Percentiles rank a stretch among this genome's conserved stretches.
phyloP scores from a whole-genome alignment of 2,329 filamentous ascomycete species.

The Coniochaeta sp. region DNA sequence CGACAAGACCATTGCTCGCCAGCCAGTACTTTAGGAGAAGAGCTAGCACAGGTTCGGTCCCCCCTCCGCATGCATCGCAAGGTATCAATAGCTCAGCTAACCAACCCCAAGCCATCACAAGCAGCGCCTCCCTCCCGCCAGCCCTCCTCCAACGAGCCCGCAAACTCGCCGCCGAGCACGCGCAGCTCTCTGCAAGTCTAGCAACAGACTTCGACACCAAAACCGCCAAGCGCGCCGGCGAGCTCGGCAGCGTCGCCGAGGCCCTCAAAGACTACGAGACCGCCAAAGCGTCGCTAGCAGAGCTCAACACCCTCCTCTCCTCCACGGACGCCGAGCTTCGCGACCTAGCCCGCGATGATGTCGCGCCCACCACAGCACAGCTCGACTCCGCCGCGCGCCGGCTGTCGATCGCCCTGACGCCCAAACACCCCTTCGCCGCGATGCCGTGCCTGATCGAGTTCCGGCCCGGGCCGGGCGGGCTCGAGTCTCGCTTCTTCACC shows the following conservation, averaged over 20 bases:
- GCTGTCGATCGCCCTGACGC: slow-evolving; percentile 72
- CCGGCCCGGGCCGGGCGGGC: slow-evolving; percentile 82
- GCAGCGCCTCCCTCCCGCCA: slow-evolving; percentile 33
- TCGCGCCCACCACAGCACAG: slow-evolving; percentile 54
- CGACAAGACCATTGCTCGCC: slow-evolving; percentile 17
- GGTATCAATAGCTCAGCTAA: slow-evolving; percentile 3
- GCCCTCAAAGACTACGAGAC: slow-evolving; percentile 53
- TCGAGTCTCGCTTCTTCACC: slow-evolving; percentile 86
- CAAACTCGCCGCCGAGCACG: slow-evolving; percentile 49
- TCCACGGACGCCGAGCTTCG: slow-evolving; percentile 62
- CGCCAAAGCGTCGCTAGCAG: slow-evolving; percentile 42
- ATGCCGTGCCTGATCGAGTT: slow-evolving; percentile 90
- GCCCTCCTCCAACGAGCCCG: slow-evolving; percentile 54
- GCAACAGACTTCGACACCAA: slow-evolving; percentile 45
- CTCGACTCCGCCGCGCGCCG: slow-evolving; percentile 57
- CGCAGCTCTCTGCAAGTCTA: slow-evolving; percentile 42
- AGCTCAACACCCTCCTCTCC: slow-evolving; percentile 43
- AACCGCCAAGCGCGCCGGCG: slow-evolving; percentile 52
- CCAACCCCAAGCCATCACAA: slow-evolving; percentile 9
- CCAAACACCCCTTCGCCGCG: slow-evolving; percentile 81
- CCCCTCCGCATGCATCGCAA: not conserved
- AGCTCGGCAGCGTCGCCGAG: slow-evolving; percentile 48
- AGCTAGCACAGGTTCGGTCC: slow-evolving; percentile 34
- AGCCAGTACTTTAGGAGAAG: slow-evolving; percentile 26
- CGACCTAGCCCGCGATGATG: slow-evolving; percentile 72